Percentiles rank a stretch among this genome's conserved stretches.
Evolutionary conservation across 352 stramenopile genomes (phyloP).

Genomic region (Phytophthora megakarya): DNA sequence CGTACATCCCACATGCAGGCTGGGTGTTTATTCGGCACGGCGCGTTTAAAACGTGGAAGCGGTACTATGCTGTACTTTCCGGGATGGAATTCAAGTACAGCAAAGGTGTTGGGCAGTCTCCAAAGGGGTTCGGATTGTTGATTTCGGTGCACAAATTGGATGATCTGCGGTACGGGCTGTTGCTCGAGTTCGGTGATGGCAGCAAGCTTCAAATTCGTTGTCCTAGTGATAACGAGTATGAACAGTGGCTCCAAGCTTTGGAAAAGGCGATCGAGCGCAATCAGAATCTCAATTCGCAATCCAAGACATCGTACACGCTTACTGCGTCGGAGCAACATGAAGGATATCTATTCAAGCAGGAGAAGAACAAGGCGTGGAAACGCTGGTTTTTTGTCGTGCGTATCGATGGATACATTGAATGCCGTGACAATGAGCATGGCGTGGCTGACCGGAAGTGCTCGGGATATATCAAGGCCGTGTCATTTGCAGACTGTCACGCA

Average conservation of each 20-base stretch:
- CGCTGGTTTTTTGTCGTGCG: conserved; percentile 66
- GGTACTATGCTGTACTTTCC: conserved; percentile 71
- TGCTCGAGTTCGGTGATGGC: conserved; percentile 56
- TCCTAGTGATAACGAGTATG: conserved; percentile 43
- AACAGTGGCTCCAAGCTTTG: conserved; percentile 55
- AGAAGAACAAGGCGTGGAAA: conserved; percentile 62
- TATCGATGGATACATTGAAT: conserved; percentile 77
- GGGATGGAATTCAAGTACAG: conserved; percentile 81
- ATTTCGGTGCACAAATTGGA: conserved; percentile 49
- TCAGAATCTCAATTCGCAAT: conserved; percentile 54
- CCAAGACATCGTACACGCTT: conserved; percentile 76
- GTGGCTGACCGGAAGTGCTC: conserved; percentile 53
- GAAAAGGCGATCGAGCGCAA: conserved; percentile 62
- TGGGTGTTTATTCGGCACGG: conserved; percentile 70
- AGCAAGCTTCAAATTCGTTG: conserved; percentile 57
- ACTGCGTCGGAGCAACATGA: conserved; percentile 69
- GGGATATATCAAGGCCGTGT: conserved; percentile 70
- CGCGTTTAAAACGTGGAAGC: conserved; percentile 74
- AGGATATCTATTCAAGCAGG: conserved; percentile 69
- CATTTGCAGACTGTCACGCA: conserved; percentile 69
- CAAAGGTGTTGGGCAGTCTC: conserved; percentile 59
- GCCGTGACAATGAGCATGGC: conserved; percentile 52
- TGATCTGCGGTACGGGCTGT: conserved; percentile 51
- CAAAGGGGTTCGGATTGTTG: conserved; percentile 72
- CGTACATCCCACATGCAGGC: conserved; percentile 61